phyloP scores from a whole-genome alignment of 2,329 filamentous ascomycete genomes.

The Leptographium lundbergii region DNA sequence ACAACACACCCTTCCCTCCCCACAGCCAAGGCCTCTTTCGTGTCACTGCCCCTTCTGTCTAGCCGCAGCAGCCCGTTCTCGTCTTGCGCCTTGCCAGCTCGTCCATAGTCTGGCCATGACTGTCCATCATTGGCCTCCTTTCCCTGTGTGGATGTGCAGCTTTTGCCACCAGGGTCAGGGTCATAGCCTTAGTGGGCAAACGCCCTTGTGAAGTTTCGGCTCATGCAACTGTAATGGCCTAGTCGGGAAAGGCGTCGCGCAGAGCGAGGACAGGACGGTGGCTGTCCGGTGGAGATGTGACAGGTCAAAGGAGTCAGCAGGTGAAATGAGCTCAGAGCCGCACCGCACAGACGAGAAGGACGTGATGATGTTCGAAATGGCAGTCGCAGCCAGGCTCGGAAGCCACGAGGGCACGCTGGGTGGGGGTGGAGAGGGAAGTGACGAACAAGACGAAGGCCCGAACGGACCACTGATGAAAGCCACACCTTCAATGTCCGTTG shows the following conservation, averaged over 20 bases:
- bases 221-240: background rate
- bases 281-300: background rate
- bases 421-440: background rate
- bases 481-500: background rate
- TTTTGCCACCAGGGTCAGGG: background rate
- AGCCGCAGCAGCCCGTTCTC: too few species aligned
- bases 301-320: background rate
- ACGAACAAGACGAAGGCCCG: background rate
- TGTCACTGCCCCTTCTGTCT: background rate
- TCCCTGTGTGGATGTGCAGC: background rate
- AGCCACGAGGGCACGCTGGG: background rate
- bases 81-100: too few species aligned
- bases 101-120: too few species aligned
- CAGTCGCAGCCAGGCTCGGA: background rate
- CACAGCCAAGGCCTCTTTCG: background rate
- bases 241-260: background rate
- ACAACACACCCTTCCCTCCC: background rate
- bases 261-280: background rate
- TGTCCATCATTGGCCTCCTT: too few species aligned
- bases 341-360: background rate
- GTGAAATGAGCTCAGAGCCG: too few species aligned
- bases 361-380: background rate
- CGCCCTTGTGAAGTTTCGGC: background rate
- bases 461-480: background rate
- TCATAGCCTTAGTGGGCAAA: background rate